phyloP scores from a whole-genome alignment of 1,139 yeast genomes.

The Sugiyamaella grinbergsii region DNA sequence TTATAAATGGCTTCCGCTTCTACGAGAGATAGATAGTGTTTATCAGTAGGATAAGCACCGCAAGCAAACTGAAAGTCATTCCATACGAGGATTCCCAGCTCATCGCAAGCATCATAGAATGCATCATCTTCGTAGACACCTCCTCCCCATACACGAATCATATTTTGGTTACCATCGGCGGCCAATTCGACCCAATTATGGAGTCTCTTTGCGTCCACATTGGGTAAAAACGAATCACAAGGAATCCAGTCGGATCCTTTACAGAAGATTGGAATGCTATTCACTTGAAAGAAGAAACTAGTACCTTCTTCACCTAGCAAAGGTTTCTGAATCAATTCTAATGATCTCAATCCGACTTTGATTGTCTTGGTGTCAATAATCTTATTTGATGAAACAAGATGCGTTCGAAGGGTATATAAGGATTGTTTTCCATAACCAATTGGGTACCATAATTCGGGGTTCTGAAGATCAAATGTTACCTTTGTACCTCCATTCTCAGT shows the following conservation, averaged over 20 bases:
- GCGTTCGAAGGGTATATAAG: slow-evolving; percentile 34
- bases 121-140: slow-evolving; percentile 49
- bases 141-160: slow-evolving; percentile 56
- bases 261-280: slow-evolving; percentile 45
- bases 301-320: slow-evolving; percentile 43
- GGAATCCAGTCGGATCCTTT: slow-evolving; percentile 56
- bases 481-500: neutral
- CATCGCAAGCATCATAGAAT: slow-evolving; percentile 50
- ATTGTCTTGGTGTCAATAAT: slow-evolving; percentile 14
- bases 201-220: slow-evolving; percentile 43
- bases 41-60: slow-evolving; percentile 49
- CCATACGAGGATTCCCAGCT: slow-evolving; percentile 50
- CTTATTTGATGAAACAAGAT: slow-evolving; percentile 3
- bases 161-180: slow-evolving; percentile 48
- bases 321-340: slow-evolving; percentile 46
- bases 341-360: slow-evolving; percentile 44
- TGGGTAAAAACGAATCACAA: slow-evolving; percentile 46
- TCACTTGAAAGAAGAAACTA: slow-evolving; percentile 49
- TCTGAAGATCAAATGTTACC: slow-evolving; percentile 23
- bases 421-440: slow-evolving; percentile 45
- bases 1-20: slow-evolving; percentile 44
- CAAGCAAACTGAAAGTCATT: slow-evolving; percentile 59
- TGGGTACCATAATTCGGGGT: slow-evolving; percentile 50
- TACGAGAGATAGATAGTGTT: slow-evolving; percentile 41
- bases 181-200: slow-evolving; percentile 43